Conservation (phyloP, 345 rosid genomes). For the Noccaea caerulescens region DNA sequence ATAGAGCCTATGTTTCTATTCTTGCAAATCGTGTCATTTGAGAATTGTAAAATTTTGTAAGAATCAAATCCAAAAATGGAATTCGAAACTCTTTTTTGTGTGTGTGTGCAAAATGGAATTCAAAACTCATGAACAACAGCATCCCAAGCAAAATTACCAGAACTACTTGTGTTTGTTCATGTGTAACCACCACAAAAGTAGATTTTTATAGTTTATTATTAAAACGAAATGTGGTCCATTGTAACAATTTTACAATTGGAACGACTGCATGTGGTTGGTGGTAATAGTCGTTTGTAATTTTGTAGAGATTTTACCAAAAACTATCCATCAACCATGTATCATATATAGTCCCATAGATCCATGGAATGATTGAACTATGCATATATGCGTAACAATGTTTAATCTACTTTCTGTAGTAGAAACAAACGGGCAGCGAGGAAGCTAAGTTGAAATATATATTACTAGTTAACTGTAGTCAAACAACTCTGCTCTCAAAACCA, state of each 20-base stretch:
- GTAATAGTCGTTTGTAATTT: slow-evolving; percentile 3
- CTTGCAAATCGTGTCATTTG: slow-evolving; percentile 3
- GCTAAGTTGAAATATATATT: not conserved
- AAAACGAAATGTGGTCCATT: slow-evolving; percentile 32
- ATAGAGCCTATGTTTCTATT: not conserved
- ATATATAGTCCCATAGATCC: not conserved
- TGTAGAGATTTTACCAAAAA: not conserved
- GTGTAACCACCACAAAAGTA: not conserved
- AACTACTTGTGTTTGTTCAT: slow-evolving; percentile 1
- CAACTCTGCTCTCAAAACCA: slow-evolving; percentile 15
- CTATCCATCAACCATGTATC: not conserved
- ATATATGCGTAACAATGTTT: not conserved
- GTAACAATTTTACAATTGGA: slow-evolving; percentile 6
- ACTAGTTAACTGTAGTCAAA: slow-evolving; percentile 1
- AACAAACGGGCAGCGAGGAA: slow-evolving; percentile 1
- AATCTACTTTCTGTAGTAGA: not conserved
- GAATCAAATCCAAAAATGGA: slow-evolving; percentile 10
- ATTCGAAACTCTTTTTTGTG: not conserved
- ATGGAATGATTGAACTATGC: not conserved
- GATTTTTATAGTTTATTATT: not conserved
- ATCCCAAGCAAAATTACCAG: slow-evolving; percentile 20
- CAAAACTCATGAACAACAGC: not conserved
- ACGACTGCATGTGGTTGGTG: slow-evolving; percentile 22
- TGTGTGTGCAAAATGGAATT: not conserved
- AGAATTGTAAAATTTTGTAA: slow-evolving; percentile 1